Conservation (phyloP, 2,329 filamentous ascomycete genomes). For the Esteya vermicola region DNA sequence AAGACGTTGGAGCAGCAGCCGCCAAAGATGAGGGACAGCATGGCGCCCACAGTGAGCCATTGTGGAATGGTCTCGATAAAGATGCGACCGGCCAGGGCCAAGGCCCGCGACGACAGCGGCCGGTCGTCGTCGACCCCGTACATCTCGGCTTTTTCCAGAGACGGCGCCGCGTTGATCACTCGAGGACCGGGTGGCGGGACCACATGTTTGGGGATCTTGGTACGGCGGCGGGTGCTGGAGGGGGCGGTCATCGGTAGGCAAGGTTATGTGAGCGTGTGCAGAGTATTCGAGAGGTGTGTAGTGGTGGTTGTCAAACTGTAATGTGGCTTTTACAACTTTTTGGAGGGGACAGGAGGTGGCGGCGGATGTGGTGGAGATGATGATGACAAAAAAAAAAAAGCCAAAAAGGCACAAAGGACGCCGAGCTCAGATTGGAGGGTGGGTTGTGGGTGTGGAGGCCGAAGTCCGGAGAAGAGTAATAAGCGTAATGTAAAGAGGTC, state of each 20-base stretch:
- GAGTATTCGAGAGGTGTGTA: neutral
- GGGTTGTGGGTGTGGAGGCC: no score
- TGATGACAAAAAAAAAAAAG: no score
- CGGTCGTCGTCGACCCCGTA: constrained; percentile 40
- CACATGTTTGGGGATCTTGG: constrained; percentile 27
- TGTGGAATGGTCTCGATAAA: constrained; percentile 45
- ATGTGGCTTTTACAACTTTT: no score
- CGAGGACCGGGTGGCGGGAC: constrained; percentile 25
- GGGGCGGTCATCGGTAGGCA: constrained; percentile 22
- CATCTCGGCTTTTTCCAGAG: constrained; percentile 38
- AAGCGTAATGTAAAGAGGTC: no score
- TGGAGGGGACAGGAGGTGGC: no score
- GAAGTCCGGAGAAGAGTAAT: no score
- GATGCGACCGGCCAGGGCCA: constrained; percentile 36
- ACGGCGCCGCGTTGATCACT: constrained; percentile 38
- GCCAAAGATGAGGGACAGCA: constrained; percentile 81
- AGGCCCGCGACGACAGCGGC: constrained; percentile 31
- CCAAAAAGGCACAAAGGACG: no score
- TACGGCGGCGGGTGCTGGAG: constrained; percentile 26
- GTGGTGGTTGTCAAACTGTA: neutral
- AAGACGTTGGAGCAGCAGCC: constrained; percentile 64
- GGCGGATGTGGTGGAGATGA: no score
- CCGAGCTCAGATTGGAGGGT: no score
- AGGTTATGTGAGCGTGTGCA: neutral
- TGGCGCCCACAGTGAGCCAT: constrained; percentile 49